Evolutionary conservation across 768 basidiomycete genomes (phyloP).

Genomic region (Cystobasidium tubakii): DNA sequence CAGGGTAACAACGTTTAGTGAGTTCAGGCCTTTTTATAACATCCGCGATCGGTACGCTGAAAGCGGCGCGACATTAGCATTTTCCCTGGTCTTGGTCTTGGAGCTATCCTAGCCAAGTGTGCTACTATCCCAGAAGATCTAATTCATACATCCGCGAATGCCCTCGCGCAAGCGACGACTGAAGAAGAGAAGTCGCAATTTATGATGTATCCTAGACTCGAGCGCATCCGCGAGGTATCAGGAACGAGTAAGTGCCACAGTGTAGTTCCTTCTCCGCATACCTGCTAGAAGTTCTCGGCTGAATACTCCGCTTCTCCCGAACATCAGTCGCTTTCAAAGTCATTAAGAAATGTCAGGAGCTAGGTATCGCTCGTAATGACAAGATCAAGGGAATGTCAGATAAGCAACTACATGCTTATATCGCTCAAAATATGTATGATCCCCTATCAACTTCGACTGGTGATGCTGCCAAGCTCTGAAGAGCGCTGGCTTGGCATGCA

Average conservation of each 20-base stretch:
- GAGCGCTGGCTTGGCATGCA: no score
- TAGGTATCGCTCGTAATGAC: slow-evolving; percentile 42
- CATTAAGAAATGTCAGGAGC: slow-evolving; percentile 22
- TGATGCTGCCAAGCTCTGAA: slow-evolving; percentile 23
- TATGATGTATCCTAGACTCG: slow-evolving; percentile 75
- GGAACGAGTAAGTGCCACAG: slow-evolving; percentile 63
- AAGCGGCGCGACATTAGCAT: no score
- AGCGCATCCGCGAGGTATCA: slow-evolving; percentile 77
- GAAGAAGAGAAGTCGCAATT: slow-evolving; percentile 61
- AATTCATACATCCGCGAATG: slow-evolving; percentile 80
- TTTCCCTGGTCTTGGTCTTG: slow-evolving; percentile 56
- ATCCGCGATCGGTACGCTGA: no score
- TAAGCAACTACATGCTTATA: slow-evolving; percentile 39
- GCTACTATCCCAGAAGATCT: slow-evolving; percentile 71
- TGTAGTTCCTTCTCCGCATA: no score
- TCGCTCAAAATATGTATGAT: slow-evolving; percentile 42
- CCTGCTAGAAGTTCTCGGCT: no score
- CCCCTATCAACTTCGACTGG: slow-evolving; percentile 33
- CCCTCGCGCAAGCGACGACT: slow-evolving; percentile 68
- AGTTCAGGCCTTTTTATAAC: slow-evolving; percentile 49
- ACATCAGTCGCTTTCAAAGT: slow-evolving; percentile 41
- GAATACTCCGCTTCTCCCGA: no score
- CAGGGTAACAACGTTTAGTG: slow-evolving; percentile 91
- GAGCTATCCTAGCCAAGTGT: slow-evolving; percentile 65
- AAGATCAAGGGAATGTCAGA: slow-evolving; percentile 39